Evolutionary conservation across 805 yeast genomes (phyloP).

Genomic region (Yarrowia porcina): DNA sequence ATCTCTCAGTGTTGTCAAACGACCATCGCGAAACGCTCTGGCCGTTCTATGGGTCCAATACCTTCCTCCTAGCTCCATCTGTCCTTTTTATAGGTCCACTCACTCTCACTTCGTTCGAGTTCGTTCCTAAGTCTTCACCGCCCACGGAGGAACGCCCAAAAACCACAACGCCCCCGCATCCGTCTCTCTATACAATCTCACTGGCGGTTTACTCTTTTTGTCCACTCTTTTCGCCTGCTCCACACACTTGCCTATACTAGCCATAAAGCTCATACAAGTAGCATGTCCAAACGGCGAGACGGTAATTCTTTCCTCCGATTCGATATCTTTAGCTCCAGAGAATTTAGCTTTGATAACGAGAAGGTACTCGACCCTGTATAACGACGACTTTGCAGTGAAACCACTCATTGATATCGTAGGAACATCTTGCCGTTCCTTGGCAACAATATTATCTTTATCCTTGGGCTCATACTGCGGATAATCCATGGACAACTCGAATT

Average conservation of each 20-base stretch:
- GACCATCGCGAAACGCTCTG: no score
- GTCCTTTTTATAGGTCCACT: neutral
- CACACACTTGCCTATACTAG: constrained; percentile 37
- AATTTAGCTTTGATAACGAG: constrained; percentile 39
- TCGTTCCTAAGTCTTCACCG: neutral
- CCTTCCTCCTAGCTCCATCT: no score
- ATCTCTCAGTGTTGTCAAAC: no score
- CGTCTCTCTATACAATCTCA: constrained; percentile 4
- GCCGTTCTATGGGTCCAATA: no score
- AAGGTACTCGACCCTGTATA: constrained; percentile 38
- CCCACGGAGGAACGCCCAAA: constrained; percentile 25
- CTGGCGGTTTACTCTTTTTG: neutral
- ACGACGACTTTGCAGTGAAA: constrained; percentile 39
- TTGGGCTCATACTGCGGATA: constrained; percentile 34
- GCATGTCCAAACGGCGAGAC: constrained; percentile 41
- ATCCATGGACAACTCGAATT: constrained; percentile 34
- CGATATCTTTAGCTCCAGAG: constrained; percentile 41
- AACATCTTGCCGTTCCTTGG: constrained; percentile 39
- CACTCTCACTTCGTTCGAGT: neutral
- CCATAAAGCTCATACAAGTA: constrained; percentile 38
- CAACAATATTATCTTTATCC: constrained; percentile 33
- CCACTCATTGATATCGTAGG: constrained; percentile 39
- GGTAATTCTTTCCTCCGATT: constrained; percentile 37
- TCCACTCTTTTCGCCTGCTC: constrained; percentile 33
- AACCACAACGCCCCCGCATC: constrained; percentile 19